A percentile compares a stretch with the other conserved stretches of the same genome.
Evolutionary conservation across 2,329 filamentous ascomycete species (phyloP).

Genomic region (Leptographium galeiforme): DNA sequence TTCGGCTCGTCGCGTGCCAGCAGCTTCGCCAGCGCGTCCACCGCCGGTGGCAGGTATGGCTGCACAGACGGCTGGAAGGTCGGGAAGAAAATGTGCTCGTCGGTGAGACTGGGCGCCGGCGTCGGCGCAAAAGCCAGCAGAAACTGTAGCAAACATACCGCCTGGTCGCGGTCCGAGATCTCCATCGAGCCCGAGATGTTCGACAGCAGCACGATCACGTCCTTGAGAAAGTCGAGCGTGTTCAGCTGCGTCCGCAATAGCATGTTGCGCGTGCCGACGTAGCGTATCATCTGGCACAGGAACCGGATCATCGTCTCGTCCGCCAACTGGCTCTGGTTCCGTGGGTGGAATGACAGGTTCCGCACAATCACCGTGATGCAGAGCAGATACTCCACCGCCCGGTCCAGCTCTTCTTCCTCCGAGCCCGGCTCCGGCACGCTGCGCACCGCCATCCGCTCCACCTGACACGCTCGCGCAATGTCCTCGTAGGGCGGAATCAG

Average conservation of each 20-base stretch:
- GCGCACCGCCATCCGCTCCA: conserved; percentile 59
- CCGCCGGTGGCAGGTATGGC: conserved; percentile 75
- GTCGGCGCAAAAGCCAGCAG: conserved; percentile 79
- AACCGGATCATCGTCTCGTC: conserved; percentile 71
- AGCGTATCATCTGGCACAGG: conserved; percentile 68
- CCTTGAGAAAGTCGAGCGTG: conserved; percentile 94
- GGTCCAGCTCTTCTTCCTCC: conserved; percentile 66
- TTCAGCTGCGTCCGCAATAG: conserved; percentile 71
- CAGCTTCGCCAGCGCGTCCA: conserved; percentile 84
- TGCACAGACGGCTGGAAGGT: conserved; percentile 71
- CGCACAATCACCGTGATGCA: conserved; percentile 86
- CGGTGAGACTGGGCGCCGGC: conserved; percentile 47
- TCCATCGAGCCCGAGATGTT: conserved; percentile 74
- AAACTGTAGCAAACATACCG: conserved; percentile 74
- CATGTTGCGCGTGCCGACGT: conserved; percentile 80
- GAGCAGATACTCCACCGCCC: conserved; percentile 73
- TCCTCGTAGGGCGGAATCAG: conserved; percentile 79
- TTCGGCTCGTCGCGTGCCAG: conserved; percentile 91
- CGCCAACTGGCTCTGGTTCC: conserved; percentile 62
- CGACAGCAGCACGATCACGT: conserved; percentile 75
- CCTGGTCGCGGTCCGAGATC: conserved; percentile 76
- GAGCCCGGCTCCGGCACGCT: conserved; percentile 64
- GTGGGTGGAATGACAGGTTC: conserved; percentile 74
- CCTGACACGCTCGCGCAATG: conserved; percentile 61
- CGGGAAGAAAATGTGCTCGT: conserved; percentile 58